Evolutionary conservation across 2,329 filamentous ascomycete species (phyloP).

Genomic region (Aspergillus proliferans): DNA sequence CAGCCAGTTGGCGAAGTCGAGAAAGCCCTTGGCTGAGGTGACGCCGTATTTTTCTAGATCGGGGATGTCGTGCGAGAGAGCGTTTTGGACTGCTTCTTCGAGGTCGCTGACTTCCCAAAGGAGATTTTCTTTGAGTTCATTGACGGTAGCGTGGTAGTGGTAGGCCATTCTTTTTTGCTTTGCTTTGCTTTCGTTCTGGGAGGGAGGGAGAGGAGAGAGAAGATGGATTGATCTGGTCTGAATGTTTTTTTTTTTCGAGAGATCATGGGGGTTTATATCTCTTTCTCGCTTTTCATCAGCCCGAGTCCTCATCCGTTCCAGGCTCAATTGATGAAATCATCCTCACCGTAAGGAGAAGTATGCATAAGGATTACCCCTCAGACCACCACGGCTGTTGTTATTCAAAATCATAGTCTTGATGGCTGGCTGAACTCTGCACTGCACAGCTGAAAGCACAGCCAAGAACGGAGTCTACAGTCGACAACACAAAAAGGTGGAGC

Average conservation of each 20-base stretch:
- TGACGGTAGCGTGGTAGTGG: background rate
- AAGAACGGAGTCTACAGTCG: too few relatives aligned
- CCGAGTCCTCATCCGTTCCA: too few relatives aligned
- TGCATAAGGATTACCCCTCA: too few relatives aligned
- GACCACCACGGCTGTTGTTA: too few relatives aligned
- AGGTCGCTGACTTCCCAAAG: background rate
- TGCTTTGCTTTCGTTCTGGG: background rate
- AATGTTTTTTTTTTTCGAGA: background rate
- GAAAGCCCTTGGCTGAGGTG: conserved; percentile 4
- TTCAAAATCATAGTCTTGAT: too few relatives aligned
- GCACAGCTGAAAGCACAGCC: too few relatives aligned
- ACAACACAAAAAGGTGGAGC: too few relatives aligned
- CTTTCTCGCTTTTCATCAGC: background rate
- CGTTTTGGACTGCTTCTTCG: background rate
- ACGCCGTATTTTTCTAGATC: background rate
- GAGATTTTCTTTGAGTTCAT: background rate
- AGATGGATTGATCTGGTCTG: background rate
- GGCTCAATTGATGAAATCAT: too few relatives aligned
- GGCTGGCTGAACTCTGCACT: too few relatives aligned
- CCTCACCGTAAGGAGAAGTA: too few relatives aligned
- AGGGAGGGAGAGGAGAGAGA: background rate
- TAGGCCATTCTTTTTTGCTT: background rate
- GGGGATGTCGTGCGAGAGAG: background rate
- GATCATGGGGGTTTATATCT: background rate
- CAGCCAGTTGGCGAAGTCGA: conserved; percentile 8